These are phyloP conservation scores for Microbotryum scabiosae DNA, from an alignment of 1,284 basidiomycete species.

Conservation along the genomic window DNA sequence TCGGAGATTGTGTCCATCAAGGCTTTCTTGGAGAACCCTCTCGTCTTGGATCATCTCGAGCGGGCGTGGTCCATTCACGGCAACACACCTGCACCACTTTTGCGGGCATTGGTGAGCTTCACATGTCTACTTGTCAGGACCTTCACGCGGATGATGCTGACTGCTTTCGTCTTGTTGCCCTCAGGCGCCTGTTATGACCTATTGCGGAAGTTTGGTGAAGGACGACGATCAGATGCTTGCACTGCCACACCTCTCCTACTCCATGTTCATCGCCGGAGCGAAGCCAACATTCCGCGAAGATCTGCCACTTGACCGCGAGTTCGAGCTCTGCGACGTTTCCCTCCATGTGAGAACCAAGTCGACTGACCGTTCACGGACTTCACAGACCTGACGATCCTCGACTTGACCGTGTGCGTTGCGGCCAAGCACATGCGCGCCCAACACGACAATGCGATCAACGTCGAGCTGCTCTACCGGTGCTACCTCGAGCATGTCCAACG, in stretches of 20 bases:
- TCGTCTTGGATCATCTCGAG: constrained; percentile 38
- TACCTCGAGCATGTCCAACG: constrained; percentile 27
- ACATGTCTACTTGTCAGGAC: constrained; percentile 3
- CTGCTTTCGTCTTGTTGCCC: too few species aligned
- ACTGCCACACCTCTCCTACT: constrained; percentile 8
- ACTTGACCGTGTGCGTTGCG: constrained; percentile 30
- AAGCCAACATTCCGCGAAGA: constrained; percentile 4
- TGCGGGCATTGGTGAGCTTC: constrained; percentile 11
- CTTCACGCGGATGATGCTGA: too few species aligned
- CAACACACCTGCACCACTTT: constrained; percentile 21
- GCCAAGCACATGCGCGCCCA: constrained; percentile 30
- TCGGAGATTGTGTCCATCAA: constrained; percentile 15
- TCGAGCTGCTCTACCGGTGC: constrained; percentile 30
- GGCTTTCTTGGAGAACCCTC: constrained; percentile 37
- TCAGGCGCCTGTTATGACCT: too few species aligned
- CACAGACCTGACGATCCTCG: constrained; percentile 29
- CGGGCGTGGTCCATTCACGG: constrained; percentile 47
- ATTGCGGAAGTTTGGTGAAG: too few species aligned
- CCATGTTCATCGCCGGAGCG: constrained; percentile 6
- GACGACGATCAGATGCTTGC: background rate
- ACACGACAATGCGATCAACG: constrained; percentile 32
- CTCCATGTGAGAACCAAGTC: too few species aligned
- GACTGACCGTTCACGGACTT: too few species aligned
- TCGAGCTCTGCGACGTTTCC: background rate
- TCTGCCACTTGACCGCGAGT: constrained; percentile 15